Evolutionary conservation across 768 basidiomycete genomes (phyloP).

Genomic region (Trametes villosa): DNA sequence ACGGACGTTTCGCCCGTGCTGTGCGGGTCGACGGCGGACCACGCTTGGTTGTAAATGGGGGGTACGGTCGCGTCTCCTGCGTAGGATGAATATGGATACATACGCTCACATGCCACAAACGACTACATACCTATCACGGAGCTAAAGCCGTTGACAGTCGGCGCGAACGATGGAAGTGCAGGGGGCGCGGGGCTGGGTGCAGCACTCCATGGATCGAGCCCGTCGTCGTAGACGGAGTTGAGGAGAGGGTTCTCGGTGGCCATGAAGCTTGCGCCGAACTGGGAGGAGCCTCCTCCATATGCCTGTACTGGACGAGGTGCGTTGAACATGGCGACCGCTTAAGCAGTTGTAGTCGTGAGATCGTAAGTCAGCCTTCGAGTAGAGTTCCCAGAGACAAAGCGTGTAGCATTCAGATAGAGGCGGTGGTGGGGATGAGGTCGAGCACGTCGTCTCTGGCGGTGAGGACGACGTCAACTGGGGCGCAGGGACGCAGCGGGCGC

Average conservation of each 20-base stretch:
- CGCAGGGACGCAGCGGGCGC: background rate
- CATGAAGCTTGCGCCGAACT: slow-evolving; percentile 70
- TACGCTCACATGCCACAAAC: background rate
- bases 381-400: background rate
- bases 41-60: slow-evolving; percentile 73
- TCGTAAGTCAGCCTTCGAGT: background rate
- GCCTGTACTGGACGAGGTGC: slow-evolving; percentile 75
- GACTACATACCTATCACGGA: slow-evolving; percentile 72
- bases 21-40: slow-evolving; percentile 70
- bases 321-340: slow-evolving; percentile 68
- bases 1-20: slow-evolving; percentile 81
- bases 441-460: slow-evolving; percentile 7
- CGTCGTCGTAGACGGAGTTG: slow-evolving; percentile 72
- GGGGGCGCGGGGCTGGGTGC: slow-evolving; percentile 74
- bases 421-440: background rate
- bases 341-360: background rate
- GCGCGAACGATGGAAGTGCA: slow-evolving; percentile 52
- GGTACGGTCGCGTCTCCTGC: slow-evolving; percentile 83
- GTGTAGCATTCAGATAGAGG: background rate
- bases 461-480: slow-evolving; percentile 15
- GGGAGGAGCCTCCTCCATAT: slow-evolving; percentile 59
- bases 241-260: slow-evolving; percentile 69
- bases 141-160: slow-evolving; percentile 58
- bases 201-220: slow-evolving; percentile 81
- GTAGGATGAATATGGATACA: background rate